A percentile compares a stretch with the other conserved stretches of the same genome.
phyloP scores from a whole-genome alignment of 768 basidiomycete species.

The Leccinum broughii region DNA sequence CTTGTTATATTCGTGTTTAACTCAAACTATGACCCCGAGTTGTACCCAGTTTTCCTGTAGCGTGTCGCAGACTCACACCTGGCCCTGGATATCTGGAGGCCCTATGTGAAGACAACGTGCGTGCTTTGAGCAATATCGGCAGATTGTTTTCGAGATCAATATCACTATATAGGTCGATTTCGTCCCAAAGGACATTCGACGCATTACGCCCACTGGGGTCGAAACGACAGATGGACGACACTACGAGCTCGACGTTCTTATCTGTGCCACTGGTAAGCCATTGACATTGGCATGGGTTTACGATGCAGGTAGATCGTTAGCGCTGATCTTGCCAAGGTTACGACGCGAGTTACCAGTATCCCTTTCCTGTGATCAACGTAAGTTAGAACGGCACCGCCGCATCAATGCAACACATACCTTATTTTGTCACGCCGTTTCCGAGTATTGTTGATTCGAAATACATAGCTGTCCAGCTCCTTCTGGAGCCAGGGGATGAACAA shows the following conservation, averaged over 20 bases:
- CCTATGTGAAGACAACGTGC: slow-evolving; percentile 57
- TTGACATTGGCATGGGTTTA: background rate
- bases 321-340: slow-evolving; percentile 28
- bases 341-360: slow-evolving; percentile 48
- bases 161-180: slow-evolving; percentile 42
- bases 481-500: too few species aligned
- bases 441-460: too few species aligned
- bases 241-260: slow-evolving; percentile 56
- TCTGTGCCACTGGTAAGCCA: slow-evolving; percentile 56
- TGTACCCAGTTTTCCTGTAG: slow-evolving; percentile 57
- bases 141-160: background rate
- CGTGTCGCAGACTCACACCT: slow-evolving; percentile 64
- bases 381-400: too few species aligned
- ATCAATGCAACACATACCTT: too few species aligned
- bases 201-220: slow-evolving; percentile 55
- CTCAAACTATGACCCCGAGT: slow-evolving; percentile 20
- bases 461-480: too few species aligned
- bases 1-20: background rate
- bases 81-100: slow-evolving; percentile 71
- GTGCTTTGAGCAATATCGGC: background rate
- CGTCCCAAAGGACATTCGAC: slow-evolving; percentile 47
- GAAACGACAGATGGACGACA: slow-evolving; percentile 55
- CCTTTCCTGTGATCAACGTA: slow-evolving; percentile 57
- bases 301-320: background rate
- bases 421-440: too few species aligned